Evolutionary conservation across 2,329 filamentous ascomycete species (phyloP).

Genomic region (Cordyceps pruinosa): DNA sequence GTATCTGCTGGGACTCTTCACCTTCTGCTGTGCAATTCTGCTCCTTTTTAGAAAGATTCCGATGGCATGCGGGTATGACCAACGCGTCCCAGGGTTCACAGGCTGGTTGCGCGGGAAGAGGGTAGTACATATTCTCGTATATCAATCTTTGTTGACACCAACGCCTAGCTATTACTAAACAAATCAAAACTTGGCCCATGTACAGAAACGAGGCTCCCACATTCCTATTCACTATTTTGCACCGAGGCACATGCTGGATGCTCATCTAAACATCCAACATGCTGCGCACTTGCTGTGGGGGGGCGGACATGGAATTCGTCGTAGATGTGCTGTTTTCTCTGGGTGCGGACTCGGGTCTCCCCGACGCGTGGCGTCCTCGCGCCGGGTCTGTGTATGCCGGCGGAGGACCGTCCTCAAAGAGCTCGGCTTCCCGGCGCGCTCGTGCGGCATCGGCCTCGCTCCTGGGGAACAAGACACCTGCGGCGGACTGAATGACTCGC

Average conservation of each 20-base stretch:
- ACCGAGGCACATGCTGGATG: background rate
- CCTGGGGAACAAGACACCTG: slow-evolving; percentile 44
- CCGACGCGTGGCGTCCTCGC: slow-evolving; percentile 20
- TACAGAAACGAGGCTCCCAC: background rate
- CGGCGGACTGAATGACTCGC: slow-evolving; percentile 35
- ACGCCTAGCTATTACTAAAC: slow-evolving; percentile 7
- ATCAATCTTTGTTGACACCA: background rate
- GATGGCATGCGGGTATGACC: background rate
- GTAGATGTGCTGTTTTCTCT: slow-evolving; percentile 42
- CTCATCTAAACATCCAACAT: slow-evolving; percentile 48
- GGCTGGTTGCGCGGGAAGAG: background rate
- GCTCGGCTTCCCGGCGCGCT: slow-evolving; percentile 30
- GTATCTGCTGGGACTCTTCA: background rate
- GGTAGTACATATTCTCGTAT: background rate
- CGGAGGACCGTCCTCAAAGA: slow-evolving; percentile 39
- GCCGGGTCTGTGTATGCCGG: slow-evolving; percentile 30
- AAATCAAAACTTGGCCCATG: background rate
- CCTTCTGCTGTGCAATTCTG: background rate
- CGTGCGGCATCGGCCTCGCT: slow-evolving; percentile 23
- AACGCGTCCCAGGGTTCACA: background rate
- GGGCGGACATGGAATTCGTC: slow-evolving; percentile 37
- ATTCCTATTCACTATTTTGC: background rate
- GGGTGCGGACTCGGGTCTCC: slow-evolving; percentile 25
- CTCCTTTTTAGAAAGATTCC: background rate
- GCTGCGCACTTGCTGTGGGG: slow-evolving; percentile 49